Evolutionary conservation across 306 rosid genomes (phyloP).

Genomic region (Sophora flavescens): DNA sequence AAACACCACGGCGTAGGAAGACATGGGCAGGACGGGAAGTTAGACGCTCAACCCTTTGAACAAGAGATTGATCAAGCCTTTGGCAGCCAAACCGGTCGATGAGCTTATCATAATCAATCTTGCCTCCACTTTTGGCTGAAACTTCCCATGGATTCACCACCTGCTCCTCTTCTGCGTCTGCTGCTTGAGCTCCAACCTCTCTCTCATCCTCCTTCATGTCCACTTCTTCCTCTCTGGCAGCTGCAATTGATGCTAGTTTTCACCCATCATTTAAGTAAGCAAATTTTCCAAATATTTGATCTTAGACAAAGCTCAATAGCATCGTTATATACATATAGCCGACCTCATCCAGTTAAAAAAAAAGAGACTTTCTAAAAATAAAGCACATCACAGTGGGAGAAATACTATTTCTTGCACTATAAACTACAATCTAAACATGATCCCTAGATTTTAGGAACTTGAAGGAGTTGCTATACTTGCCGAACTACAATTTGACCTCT

Average conservation of each 20-base stretch:
- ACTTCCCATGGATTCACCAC: slow-evolving; percentile 91
- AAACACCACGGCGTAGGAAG: slow-evolving; percentile 93
- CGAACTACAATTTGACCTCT: no score
- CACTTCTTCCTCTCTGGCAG: neutral
- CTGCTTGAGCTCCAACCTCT: neutral
- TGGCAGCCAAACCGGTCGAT: slow-evolving; percentile 94
- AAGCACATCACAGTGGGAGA: no score
- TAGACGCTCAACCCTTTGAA: slow-evolving; percentile 73
- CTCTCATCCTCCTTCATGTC: neutral
- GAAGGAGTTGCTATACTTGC: no score
- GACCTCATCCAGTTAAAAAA: no score
- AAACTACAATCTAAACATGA: no score
- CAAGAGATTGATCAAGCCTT: slow-evolving; percentile 63
- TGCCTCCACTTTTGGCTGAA: slow-evolving; percentile 75
- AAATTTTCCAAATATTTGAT: no score
- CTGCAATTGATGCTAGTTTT: no score
- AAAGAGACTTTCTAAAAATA: no score
- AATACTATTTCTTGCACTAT: no score
- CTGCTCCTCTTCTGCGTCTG: slow-evolving; percentile 53
- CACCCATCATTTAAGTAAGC: neutral
- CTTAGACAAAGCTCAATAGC: no score
- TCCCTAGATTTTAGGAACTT: no score
- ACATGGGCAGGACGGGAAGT: slow-evolving; percentile 81
- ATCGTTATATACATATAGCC: no score
- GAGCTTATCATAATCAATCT: slow-evolving; percentile 91